phyloP scores from a whole-genome alignment of 176 grass and related monocot species.

The Rhynchospora tenuis region DNA sequence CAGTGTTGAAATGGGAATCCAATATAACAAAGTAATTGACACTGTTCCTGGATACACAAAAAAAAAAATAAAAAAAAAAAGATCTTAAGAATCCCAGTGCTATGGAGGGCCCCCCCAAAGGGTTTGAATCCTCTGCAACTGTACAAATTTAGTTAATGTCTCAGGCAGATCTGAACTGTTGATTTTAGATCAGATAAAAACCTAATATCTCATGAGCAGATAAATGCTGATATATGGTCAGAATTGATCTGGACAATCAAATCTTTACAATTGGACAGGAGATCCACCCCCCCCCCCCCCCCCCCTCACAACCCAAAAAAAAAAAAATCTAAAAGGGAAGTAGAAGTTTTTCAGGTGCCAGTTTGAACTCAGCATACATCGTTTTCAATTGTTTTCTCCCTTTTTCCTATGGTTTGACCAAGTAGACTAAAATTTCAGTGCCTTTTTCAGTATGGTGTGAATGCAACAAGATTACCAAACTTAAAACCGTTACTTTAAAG shows the following conservation, averaged over 20 bases:
- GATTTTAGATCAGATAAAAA: too few species aligned
- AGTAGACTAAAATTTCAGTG: not conserved
- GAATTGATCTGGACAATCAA: too few species aligned
- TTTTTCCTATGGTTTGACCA: not conserved
- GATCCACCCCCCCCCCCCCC: too few species aligned
- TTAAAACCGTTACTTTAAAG: not conserved
- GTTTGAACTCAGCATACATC: not conserved
- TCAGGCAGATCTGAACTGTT: too few species aligned
- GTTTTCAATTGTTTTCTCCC: not conserved
- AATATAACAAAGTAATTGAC: not conserved
- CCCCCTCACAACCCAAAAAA: too few species aligned
- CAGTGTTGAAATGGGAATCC: not conserved
- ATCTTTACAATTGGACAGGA: too few species aligned
- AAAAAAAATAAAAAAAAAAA: too few species aligned
- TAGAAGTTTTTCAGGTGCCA: not conserved
- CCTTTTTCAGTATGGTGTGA: not conserved
- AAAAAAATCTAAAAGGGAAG: too few species aligned
- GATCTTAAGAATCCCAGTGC: not conserved
- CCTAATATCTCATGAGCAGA: too few species aligned
- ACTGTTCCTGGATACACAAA: not conserved
- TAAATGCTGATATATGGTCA: too few species aligned
- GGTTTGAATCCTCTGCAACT: too few species aligned
- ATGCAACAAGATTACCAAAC: not conserved
- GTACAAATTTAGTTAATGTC: too few species aligned
- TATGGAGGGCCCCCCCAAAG: not conserved